A percentile compares a stretch with the other conserved stretches of the same genome.
Conservation (phyloP, 1,139 yeast genomes). For the Pichia sp. region DNA sequence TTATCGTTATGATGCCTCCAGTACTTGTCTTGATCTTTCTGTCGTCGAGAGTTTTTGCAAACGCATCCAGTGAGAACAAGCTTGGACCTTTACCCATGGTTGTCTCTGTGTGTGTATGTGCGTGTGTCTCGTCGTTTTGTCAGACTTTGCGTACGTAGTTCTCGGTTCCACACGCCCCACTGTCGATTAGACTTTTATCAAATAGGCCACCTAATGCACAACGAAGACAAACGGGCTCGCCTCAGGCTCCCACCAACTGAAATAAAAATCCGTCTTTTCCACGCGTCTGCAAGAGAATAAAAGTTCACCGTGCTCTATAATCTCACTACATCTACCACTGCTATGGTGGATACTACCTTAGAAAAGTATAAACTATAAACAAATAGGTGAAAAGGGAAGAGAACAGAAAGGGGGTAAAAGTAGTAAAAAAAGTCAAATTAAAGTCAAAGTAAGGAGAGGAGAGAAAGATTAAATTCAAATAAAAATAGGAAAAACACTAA, state of each 20-base stretch:
- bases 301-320: too few relatives aligned
- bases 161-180: too few relatives aligned
- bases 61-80: slow-evolving; percentile 76
- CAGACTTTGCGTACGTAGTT: neutral
- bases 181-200: too few relatives aligned
- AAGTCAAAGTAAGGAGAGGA: neutral
- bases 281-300: neutral
- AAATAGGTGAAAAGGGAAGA: too few relatives aligned
- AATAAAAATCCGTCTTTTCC: neutral
- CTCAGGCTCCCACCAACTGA: neutral
- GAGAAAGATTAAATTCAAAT: neutral
- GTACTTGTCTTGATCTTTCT: slow-evolving; percentile 82
- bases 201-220: neutral
- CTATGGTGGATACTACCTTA: too few relatives aligned
- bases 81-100: slow-evolving; percentile 40
- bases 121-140: neutral
- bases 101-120: neutral
- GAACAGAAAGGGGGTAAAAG: too few relatives aligned
- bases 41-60: slow-evolving; percentile 91
- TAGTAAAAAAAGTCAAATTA: too few relatives aligned
- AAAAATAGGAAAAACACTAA: neutral
- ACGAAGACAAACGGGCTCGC: neutral
- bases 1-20: slow-evolving; percentile 83
- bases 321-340: too few relatives aligned
- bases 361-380: too few relatives aligned